These are phyloP conservation scores for Huntiella moniliformis DNA, from an alignment of 2,329 filamentous ascomycete genomes.

Conservation along the genomic window DNA sequence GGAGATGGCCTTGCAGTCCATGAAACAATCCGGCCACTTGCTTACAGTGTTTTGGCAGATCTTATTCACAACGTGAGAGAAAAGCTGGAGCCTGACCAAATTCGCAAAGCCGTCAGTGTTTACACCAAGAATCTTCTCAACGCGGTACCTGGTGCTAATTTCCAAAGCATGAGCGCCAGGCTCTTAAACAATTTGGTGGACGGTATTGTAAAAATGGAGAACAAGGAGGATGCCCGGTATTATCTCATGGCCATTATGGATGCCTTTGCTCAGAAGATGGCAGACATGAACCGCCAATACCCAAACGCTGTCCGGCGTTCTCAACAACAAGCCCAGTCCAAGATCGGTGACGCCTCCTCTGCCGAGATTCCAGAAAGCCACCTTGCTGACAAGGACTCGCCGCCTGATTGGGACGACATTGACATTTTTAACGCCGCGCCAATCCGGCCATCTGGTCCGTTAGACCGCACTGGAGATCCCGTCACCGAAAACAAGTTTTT, in stretches of 20 bases:
- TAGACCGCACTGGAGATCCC: constrained; percentile 74
- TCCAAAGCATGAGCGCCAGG: constrained; percentile 99
- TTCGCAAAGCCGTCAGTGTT: constrained; percentile 86
- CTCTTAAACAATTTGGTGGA: constrained; percentile 95
- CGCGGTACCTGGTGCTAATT: constrained; percentile 90
- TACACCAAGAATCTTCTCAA: constrained; percentile 95
- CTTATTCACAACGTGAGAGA: constrained; percentile 94
- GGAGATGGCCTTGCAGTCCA: constrained; percentile 93
- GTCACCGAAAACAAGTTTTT: constrained; percentile 95
- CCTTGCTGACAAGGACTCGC: constrained; percentile 59
- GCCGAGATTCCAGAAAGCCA: constrained; percentile 66
- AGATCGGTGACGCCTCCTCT: constrained; percentile 17
- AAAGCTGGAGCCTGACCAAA: constrained; percentile 72
- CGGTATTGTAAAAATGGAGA: constrained; percentile 81
- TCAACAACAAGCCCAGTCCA: constrained; percentile 21
- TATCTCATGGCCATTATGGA: constrained; percentile 95
- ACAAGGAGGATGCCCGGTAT: constrained; percentile 86
- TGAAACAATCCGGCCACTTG: constrained; percentile 84
- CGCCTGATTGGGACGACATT: constrained; percentile 86
- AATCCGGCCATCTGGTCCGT: constrained; percentile 60
- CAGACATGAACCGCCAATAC: constrained; percentile 93
- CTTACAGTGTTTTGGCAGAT: constrained; percentile 96
- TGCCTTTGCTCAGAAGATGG: constrained; percentile 95
- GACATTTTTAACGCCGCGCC: constrained; percentile 94
- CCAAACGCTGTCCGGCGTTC: constrained; percentile 88